Conservation (phyloP, 169 alveolate species). For the Condylostoma magnum region DNA sequence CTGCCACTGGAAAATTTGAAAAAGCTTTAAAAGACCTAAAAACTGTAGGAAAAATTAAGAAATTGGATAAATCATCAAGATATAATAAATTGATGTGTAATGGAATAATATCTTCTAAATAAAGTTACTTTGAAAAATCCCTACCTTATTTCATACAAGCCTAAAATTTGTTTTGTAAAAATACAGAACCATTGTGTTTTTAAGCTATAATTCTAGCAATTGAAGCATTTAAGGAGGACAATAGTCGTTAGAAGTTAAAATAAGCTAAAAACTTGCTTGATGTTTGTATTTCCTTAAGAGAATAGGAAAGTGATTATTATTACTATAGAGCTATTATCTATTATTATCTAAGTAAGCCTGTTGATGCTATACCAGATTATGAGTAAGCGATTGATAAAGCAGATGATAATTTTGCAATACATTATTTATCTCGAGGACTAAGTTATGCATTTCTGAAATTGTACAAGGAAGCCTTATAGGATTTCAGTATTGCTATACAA, state of each 20-base stretch:
- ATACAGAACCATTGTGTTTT: constrained; percentile 34
- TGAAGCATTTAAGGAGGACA: constrained; percentile 25
- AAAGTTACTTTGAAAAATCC: constrained; percentile 45
- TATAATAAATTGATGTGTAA: constrained; percentile 38
- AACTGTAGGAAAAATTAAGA: constrained; percentile 25
- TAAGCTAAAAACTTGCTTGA: constrained; percentile 41
- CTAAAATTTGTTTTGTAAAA: constrained; percentile 32
- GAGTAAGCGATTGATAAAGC: constrained; percentile 53
- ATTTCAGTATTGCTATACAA: constrained; percentile 41
- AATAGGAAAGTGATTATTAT: constrained; percentile 15
- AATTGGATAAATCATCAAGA: constrained; percentile 33
- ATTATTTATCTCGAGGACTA: constrained; percentile 49
- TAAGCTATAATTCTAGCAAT: constrained; percentile 30
- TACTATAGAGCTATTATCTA: constrained; percentile 43
- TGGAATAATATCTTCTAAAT: constrained; percentile 34
- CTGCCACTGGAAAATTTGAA: constrained; percentile 42
- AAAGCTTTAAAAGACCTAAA: constrained; percentile 41
- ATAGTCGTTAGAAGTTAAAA: constrained; percentile 19
- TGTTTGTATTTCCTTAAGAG: background rate
- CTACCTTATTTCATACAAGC: constrained; percentile 43
- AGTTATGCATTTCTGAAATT: constrained; percentile 49
- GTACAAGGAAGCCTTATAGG: constrained; percentile 57
- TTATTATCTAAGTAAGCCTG: constrained; percentile 34
- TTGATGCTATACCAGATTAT: constrained; percentile 46
- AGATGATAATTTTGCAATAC: constrained; percentile 49